Evolutionary conservation across 306 rosid genomes (phyloP), one percentile per base, ranked within the genome.

Genomic region (Vigna nakashimae): DNA sequence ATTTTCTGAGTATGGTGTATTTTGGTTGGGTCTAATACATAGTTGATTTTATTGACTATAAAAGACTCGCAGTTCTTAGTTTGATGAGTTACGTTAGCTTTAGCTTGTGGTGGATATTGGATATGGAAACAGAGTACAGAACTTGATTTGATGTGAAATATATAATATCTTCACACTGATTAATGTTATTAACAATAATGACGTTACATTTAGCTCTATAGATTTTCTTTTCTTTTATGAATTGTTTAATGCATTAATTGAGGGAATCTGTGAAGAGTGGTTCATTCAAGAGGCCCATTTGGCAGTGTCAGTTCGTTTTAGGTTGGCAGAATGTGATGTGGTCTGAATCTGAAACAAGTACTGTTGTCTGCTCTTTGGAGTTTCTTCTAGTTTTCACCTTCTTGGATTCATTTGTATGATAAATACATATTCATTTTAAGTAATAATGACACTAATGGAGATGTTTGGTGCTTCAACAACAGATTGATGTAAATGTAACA

Each of bases 31-130:
- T n/a, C 60, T 77, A 53, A 17, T 74, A 69, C 75, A 53, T 73
- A 69, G 48, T 68, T 68, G 57, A 53, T 32, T 40, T 71, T 48
- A 75, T 71, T 78, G 76, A 66, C 50, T 76, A 58, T 59, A 42
- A 32, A 76, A 71, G 65, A 66, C 34, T 22, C 70, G 58, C 49
- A 38, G 62, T 40, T 55, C 34, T 71, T 67, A 42, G 46, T 9
- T 42, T 42, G 34, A 72, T 82, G 72, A 73, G 81, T 74, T 76
- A 75, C 34, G 15, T 66, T 77, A 65, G 67, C 48, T 38, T 73
- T 72, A 80, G 68, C 57, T 62, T 79, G 80, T 66, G 69, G 64
- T 40, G 50, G 83, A 73, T 74, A 69, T 77, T 73, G 69, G 49
- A 69, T 78, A 65, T 81, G 48, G 26, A 82, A 69, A 63, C 10